Conservation (phyloP, 2,329 filamentous ascomycete genomes). For the Pyrenophora teres region DNA sequence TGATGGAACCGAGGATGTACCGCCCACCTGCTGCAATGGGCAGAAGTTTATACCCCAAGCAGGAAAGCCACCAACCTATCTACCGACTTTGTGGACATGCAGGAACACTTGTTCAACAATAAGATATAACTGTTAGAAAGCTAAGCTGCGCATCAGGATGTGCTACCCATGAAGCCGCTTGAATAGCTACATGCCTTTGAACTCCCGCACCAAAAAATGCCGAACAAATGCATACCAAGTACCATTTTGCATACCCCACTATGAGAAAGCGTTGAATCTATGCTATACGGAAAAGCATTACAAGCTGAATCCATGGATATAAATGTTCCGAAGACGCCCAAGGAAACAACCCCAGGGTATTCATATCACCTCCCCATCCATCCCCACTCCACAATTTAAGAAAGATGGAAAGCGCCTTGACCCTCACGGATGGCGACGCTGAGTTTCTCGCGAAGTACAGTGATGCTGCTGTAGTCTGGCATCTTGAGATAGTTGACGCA, state of each 20-base stretch:
- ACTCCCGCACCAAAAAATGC: slow-evolving; percentile 7
- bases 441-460: slow-evolving; percentile 77
- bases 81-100: too few species aligned
- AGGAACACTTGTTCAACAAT: too few species aligned
- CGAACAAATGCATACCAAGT: too few species aligned
- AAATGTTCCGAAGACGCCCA: slow-evolving; percentile 1
- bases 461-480: slow-evolving; percentile 84
- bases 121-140: too few species aligned
- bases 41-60: too few species aligned
- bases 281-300: neutral
- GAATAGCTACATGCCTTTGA: neutral
- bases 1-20: neutral
- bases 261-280: neutral
- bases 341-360: slow-evolving; percentile 8
- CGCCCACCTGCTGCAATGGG: too few species aligned
- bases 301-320: slow-evolving; percentile 2
- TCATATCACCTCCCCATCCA: neutral
- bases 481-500: slow-evolving; percentile 99
- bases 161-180: too few species aligned
- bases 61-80: too few species aligned
- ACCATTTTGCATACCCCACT: too few species aligned
- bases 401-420: slow-evolving; percentile 96
- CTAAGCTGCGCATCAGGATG: too few species aligned
- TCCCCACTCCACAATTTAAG: slow-evolving; percentile 54
- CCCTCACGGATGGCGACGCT: slow-evolving; percentile 89